phyloP scores from a whole-genome alignment of 2,329 filamentous ascomycete genomes.

The Sarocladium kiliense region DNA sequence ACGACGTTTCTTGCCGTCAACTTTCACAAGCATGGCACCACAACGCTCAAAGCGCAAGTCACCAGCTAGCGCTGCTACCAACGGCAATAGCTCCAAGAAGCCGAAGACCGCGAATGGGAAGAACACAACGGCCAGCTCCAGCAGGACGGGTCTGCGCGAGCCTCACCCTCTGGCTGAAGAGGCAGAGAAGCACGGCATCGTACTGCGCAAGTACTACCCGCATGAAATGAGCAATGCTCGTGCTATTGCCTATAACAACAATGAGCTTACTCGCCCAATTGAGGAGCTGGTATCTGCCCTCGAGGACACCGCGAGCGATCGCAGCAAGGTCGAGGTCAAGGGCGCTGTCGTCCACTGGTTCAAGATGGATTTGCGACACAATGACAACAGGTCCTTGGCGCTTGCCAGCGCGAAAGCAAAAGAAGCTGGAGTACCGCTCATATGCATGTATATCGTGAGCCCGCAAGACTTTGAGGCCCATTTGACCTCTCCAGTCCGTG shows the following conservation, averaged over 20 bases:
- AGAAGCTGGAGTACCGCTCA: constrained; percentile 62
- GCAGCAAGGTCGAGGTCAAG: constrained; percentile 47
- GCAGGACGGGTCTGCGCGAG: constrained; percentile 26
- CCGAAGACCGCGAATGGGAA: constrained; percentile 22
- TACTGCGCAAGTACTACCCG: constrained; percentile 74
- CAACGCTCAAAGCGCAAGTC: neutral
- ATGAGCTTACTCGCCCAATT: constrained; percentile 67
- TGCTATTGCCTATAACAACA: constrained; percentile 67
- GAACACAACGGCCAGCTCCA: constrained; percentile 14
- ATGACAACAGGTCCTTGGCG: constrained; percentile 68
- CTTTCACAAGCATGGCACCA: constrained; percentile 21
- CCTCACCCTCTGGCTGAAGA: constrained; percentile 42
- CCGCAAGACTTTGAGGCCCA: constrained; percentile 84
- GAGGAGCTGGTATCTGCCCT: constrained; percentile 59
- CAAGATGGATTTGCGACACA: constrained; percentile 70
- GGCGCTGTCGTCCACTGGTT: constrained; percentile 83
- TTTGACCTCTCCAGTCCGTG: constrained; percentile 62
- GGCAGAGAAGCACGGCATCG: constrained; percentile 53
- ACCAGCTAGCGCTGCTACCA: constrained; percentile 13
- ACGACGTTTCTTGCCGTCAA: neutral
- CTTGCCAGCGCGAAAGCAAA: constrained; percentile 62
- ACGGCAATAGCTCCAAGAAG: constrained; percentile 25
- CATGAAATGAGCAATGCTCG: constrained; percentile 80
- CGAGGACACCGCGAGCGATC: constrained; percentile 49
- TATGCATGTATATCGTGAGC: constrained; percentile 74